Conservation (phyloP, 2,329 filamentous ascomycete genomes). For the Cytospora paraplurivora region DNA sequence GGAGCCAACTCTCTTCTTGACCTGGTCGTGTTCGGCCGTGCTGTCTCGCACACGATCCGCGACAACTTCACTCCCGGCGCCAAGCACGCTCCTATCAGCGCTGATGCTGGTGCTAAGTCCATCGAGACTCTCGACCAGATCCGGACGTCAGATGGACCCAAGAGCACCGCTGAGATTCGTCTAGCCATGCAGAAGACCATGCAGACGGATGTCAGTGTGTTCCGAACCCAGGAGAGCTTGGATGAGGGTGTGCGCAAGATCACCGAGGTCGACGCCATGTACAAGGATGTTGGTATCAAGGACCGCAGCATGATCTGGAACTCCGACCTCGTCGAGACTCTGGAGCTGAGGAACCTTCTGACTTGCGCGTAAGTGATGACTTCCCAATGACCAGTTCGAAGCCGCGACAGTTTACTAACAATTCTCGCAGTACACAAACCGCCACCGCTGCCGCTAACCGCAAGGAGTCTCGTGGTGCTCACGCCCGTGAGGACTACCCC, state of each 20-base stretch:
- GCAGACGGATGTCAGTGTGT: slow-evolving; percentile 96
- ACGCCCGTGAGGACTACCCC: slow-evolving; percentile 95
- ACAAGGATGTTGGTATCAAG: slow-evolving; percentile 86
- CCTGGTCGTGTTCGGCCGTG: slow-evolving; percentile 95
- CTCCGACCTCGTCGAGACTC: slow-evolving; percentile 92
- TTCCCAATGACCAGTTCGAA: background rate
- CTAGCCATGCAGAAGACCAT: slow-evolving; percentile 96
- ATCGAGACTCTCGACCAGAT: slow-evolving; percentile 85
- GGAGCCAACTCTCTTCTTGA: slow-evolving; percentile 98
- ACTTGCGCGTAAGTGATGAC: slow-evolving; percentile 83
- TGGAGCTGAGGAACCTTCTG: slow-evolving; percentile 91
- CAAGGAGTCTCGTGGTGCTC: slow-evolving; percentile 96
- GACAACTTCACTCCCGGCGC: slow-evolving; percentile 87
- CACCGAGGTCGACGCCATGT: slow-evolving; percentile 77
- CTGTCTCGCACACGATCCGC: slow-evolving; percentile 94
- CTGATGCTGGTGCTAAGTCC: slow-evolving; percentile 85
- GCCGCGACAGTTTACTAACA: slow-evolving; percentile 23
- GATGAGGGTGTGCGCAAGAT: slow-evolving; percentile 93
- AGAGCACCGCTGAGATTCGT: slow-evolving; percentile 85
- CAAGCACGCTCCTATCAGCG: slow-evolving; percentile 75
- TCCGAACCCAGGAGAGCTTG: slow-evolving; percentile 90
- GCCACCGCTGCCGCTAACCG: slow-evolving; percentile 87
- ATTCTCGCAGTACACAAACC: slow-evolving; percentile 73
- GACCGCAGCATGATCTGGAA: slow-evolving; percentile 99
- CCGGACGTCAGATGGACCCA: slow-evolving; percentile 80